Conservation (phyloP, 1,284 basidiomycete species). For the Cryptococcus sp. region DNA sequence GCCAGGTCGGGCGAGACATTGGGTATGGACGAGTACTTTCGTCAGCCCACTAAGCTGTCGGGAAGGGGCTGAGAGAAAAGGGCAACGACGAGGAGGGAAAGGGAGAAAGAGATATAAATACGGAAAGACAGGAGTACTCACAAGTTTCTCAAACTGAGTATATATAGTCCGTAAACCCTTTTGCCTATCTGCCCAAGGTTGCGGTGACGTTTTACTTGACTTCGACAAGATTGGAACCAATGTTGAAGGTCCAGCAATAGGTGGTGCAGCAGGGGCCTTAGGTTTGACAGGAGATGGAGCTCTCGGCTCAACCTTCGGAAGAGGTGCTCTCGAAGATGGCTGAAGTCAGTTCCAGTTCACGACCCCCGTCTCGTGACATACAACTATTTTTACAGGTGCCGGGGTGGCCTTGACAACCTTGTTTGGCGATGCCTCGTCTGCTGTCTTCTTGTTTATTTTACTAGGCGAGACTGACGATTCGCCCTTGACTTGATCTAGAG, state of each 20-base stretch:
- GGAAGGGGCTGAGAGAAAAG: neutral
- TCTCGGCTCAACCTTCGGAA: too few species aligned
- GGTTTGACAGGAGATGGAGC: too few species aligned
- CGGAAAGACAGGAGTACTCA: conserved; percentile 7
- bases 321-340: too few species aligned
- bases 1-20: conserved; percentile 31
- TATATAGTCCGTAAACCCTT: conserved; percentile 36
- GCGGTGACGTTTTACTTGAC: conserved; percentile 18
- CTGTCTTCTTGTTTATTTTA: too few species aligned
- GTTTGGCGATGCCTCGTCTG: too few species aligned
- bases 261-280: neutral
- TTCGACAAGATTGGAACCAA: conserved; percentile 18
- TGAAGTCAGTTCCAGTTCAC: too few species aligned
- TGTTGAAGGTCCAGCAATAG: conserved; percentile 3
- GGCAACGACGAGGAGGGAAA: too few species aligned
- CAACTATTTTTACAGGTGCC: too few species aligned
- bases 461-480: too few species aligned
- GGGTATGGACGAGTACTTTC: conserved; percentile 32
- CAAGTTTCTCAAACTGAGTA: conserved; percentile 38
- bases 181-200: conserved; percentile 36
- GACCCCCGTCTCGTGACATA: too few species aligned
- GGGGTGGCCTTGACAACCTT: too few species aligned
- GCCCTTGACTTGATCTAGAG: too few species aligned
- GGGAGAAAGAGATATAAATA: neutral
- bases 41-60: neutral